Evolutionary conservation across 2,329 filamentous ascomycete species (phyloP).

Genomic region (Penicillium sp.): DNA sequence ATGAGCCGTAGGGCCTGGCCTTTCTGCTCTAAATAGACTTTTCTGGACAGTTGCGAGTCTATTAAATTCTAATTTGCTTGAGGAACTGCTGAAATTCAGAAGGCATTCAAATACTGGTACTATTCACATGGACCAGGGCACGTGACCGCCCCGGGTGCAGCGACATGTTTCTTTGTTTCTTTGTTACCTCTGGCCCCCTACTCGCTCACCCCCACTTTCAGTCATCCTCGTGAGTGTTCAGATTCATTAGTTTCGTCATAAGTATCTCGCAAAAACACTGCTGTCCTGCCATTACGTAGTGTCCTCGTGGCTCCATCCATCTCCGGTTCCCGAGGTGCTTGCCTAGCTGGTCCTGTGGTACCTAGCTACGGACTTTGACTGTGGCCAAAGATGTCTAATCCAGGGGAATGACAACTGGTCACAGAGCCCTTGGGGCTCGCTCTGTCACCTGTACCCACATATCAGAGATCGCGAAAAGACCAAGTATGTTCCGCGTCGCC

Average conservation of each 20-base stretch:
- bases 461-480: constrained; percentile 19
- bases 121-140: too few relatives aligned
- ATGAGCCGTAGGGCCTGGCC: not conserved
- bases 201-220: too few relatives aligned
- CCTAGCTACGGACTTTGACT: not conserved
- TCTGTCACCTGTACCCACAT: constrained; percentile 21
- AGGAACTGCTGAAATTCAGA: too few relatives aligned
- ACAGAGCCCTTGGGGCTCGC: not conserved
- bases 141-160: too few relatives aligned
- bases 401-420: not conserved
- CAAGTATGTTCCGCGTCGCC: constrained; percentile 17
- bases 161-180: not conserved
- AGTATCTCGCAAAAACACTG: not conserved
- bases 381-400: not conserved
- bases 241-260: not conserved
- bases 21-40: not conserved
- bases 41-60: not conserved
- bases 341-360: not conserved
- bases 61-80: not conserved
- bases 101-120: too few relatives aligned
- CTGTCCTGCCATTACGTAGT: not conserved
- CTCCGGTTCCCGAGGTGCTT: not conserved
- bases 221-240: too few relatives aligned
- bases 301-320: not conserved
- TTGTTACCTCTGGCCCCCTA: not conserved